Base-by-base conservation (phyloP, 2,329 filamentous ascomycete species). In the Tolypocladium album region DNA sequence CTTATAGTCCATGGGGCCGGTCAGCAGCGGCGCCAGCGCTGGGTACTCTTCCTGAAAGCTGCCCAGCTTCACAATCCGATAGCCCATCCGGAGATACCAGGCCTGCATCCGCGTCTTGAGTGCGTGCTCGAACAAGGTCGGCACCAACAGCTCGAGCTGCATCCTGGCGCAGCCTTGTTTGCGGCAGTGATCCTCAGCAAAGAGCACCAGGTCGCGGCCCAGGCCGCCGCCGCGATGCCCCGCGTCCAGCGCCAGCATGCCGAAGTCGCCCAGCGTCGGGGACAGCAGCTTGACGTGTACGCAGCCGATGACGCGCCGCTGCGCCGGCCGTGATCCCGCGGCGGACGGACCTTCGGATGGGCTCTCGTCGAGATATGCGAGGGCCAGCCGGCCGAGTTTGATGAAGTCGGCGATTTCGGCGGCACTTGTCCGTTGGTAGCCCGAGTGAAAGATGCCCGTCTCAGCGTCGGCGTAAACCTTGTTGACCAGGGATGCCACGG, bases 21-120 rank as follows among this genome's bases (percentile, higher is more conserved):
- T 59, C 22, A 72, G 58, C 11, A 68, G 40, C 11, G 64, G 62
- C 1, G 64, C 66, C 31, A 72, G 45, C 1, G 62, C 63, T 4
- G 70, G 70, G 40, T 71, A 70, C 8, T 72, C 68, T 0, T 67
- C 45, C 4, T 59, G 57, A 59, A 72, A 72, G 17, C 63, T 61
- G 0, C 64, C 67, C n/a, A 71, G 27, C 38, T 63, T 68, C 0
- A 71, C 63, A 27, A 67, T 22, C 31, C 58, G 38, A 52, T 72
- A 72, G 0, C 69, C 70, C 63, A 71, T 61, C 2, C 70, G 61
- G 5, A 40, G 55, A 47, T 72, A 72, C 70, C 70, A 72, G 0
- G 60, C 63, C 55, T 67, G 55, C 61, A 69, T 59, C 31, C 68
- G 67, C 2, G 61, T 61, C 45, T 72, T 72, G 1, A 65, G 61